These are phyloP conservation scores for Fusarium sp. DNA, from an alignment of 2,329 filamentous ascomycete genomes.

Conservation along the genomic window DNA sequence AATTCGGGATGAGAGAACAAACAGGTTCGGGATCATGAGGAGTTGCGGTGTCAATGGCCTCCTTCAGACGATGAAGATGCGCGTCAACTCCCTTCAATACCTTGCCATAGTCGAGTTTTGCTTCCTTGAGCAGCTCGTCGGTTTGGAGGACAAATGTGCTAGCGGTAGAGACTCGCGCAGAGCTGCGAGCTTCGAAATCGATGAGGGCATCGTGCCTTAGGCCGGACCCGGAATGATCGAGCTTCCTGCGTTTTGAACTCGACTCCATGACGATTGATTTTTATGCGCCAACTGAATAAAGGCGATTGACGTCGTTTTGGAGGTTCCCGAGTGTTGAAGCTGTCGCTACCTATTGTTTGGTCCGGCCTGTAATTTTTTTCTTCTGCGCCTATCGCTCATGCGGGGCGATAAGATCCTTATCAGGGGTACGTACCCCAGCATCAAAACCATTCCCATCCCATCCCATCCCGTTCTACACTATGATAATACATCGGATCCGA, in stretches of 20 bases:
- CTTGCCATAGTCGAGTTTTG: conserved; percentile 61
- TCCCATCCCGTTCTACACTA: not conserved
- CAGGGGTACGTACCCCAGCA: conserved; percentile 34
- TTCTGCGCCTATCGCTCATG: conserved; percentile 31
- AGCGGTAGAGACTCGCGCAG: conserved; percentile 55
- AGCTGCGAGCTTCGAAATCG: conserved; percentile 52
- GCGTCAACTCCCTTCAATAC: conserved; percentile 59
- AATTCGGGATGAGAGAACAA: conserved; percentile 41
- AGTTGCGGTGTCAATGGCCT: conserved; percentile 60
- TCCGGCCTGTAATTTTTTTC: conserved; percentile 35
- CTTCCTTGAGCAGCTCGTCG: conserved; percentile 66
- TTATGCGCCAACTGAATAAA: conserved; percentile 14
- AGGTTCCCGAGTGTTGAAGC: conserved; percentile 32
- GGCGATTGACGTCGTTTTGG: conserved; percentile 20
- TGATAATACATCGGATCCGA: conserved; percentile 12
- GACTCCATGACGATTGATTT: conserved; percentile 53
- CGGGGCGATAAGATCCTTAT: conserved; percentile 45
- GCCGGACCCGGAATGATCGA: conserved; percentile 52
- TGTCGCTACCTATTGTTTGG: conserved; percentile 23
- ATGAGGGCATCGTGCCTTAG: conserved; percentile 51
- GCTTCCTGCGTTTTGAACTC: conserved; percentile 59
- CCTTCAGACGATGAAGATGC: conserved; percentile 62
- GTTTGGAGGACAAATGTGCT: conserved; percentile 68
- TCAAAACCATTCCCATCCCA: not conserved
- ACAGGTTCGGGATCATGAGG: conserved; percentile 62